Base-by-base conservation (phyloP, 2,329 filamentous ascomycete genomes). In the Mariannaea elegans region DNA sequence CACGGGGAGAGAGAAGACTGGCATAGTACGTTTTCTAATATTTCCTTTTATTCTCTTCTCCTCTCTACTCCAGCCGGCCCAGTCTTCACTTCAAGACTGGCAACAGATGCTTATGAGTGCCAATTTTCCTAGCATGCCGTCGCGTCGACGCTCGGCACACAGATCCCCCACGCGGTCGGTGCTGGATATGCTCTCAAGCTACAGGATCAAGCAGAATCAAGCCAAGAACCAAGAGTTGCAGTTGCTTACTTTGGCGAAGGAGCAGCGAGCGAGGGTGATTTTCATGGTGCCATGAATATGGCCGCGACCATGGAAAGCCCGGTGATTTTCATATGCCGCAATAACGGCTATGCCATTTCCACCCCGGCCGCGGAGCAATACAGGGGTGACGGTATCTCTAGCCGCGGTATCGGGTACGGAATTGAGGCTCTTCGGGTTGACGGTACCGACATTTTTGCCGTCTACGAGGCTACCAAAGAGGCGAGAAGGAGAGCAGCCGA, bases 191-290 rank as follows among this genome's bases (percentile, higher is more conserved):
- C 90, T 0, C 77, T 94, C 16, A 95, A 94, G 73, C 80, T 94
- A 69, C 89, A 93, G 72, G 85, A 86, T 29, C 80, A 87, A 18
- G 84, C 88, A 61, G 87, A 91, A 68, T 88, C 90, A 0, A 86
- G 85, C 34, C 77, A 82, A 5, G 80, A 84, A 2, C 83, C 84
- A 3, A 80, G 90, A 24, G 84, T 94, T 7, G 91, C 89, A 16
- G 89, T 87, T 1, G 92, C 90, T 68, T 95, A 93, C 74, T 95
- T 95, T 70, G 92, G 92, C 58, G 92, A 95, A 78, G 92, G 92
- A 4, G 92, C 92, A 1, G 92, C 92, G 1, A 91, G 87, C 52
- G 92, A 95, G 75, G 92, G 92, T 3, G 92, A 95, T 73, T 95
- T 95, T 75, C 92, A 95, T 69, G 91, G 90, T 0, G 92, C 90